Evolutionary conservation across 768 basidiomycete species (phyloP), one percentile per base, ranked within the genome.

Genomic region (Suillus spraguei): DNA sequence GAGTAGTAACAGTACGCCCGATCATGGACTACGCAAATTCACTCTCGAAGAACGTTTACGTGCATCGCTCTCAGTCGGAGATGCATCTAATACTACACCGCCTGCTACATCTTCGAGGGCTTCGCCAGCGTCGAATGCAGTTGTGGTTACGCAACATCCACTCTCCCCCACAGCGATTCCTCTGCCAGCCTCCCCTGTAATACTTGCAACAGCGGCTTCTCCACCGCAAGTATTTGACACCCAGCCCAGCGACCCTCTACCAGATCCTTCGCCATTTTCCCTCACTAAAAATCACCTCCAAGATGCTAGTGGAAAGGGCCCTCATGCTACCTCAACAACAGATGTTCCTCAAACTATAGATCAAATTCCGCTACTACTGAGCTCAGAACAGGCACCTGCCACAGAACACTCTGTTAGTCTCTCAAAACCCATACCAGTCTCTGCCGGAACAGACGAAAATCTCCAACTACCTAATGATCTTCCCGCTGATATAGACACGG

Each of bases 41-140:
- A 89, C 83, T 28, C 78, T 94, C 2, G 92, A 94, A 75, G 92
- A 94, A 63, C 81, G 92, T 52, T 78, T 94, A n/a, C 84, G 88
- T 52, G 87, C 90, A 47, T 83, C 78, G 33, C 83, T 87, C 67
- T 81, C 82, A 24, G 80, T 82, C 59, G 85, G 82, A 22, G 90
- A 92, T 22, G 77, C 81, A 14, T 84, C 85, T 10, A 78, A 73
- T 62, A 64, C 75, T 22, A 77, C 76, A 28, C 79, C 86, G 0
- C 79, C 84, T 6, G 70, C 72, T 9, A 64, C 64, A 1, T 81
- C 85, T 22, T 69, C 77, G 7, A 78, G 76, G 46, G 72, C 76
- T 20, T 82, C 86, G 4, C 80, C 86, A 14, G 65, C 72, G 9
- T 76, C 82, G 22, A 63, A 61, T 60, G 32, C 54, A 17, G 63